Base-by-base conservation (phyloP, 2,329 filamentous ascomycete species). In the Grosmannia huntii region DNA sequence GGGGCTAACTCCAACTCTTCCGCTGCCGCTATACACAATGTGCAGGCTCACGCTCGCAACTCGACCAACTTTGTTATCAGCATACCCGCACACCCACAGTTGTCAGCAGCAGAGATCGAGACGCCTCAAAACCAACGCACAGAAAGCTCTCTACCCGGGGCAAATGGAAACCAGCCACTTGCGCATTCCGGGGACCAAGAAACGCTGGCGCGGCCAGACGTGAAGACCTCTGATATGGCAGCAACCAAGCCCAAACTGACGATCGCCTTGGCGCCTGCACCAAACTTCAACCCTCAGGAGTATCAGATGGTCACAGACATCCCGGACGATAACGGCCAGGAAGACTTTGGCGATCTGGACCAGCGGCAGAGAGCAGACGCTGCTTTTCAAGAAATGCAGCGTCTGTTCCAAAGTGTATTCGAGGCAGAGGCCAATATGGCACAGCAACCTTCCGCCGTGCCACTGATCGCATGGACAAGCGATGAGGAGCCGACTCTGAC, bases 361-460 rank as follows among this genome's bases (percentile, higher is more conserved):
- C 89, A 96, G 69, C 85, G 86, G 55, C 85, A 95, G 65, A 85
- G 90, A 66, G 87, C 86, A 5, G 85, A 96, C 64, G 78, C 82
- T 12, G 86, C 89, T 50, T 77, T 91, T 52, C 75, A 85, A 57
- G 83, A 85, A 57, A 73, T 99, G 14, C 81, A 86, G 58, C 79
- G 80, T 44, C 79, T 90, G 53, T 75, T 95, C 4, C 76, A 83
- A 57, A 82, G 85, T 27, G 78, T 96, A 19, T 90, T 91, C 64
- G 81, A 88, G 62, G 86, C 87, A 5, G 90, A 95, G 66, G 85
- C 90, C 65, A 80, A 83, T 58, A 68, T 76, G 77, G 59, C 84
- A 77, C 70, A 76, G 71, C 69, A 81, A 67, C 72, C 79, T 41
- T 70, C 76, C 28, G 75, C 77, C 50, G 77, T 81, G 41, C 76